Base-by-base conservation (phyloP, 345 rosid species). In the Excoecaria cochinchinensis region DNA sequence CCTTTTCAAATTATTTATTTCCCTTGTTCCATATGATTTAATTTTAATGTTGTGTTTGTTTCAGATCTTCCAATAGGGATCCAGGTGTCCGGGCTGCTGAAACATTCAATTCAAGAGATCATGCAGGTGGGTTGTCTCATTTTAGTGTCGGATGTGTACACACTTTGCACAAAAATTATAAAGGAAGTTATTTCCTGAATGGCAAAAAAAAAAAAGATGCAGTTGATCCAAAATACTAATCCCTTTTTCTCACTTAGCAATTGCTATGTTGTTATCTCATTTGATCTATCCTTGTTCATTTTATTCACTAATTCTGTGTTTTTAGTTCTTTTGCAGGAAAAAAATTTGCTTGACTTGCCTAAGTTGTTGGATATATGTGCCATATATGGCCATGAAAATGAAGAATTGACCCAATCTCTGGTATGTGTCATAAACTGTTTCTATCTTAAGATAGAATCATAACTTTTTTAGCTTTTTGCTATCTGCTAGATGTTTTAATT, bases 301-400 rank as follows among this genome's bases (percentile, higher is more conserved):
- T 72, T 86, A 80, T 81, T 89, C 81, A 87, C 77, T 71, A 75
- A 72, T 85, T 82, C 53, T 79, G 71, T 68, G 40, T 90, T 83
- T 90, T 83, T 89, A 95, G 99, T 78, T 77, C 86, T 95, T 82
- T 82, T 93, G 97, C 96, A 95, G 97, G 99, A 89, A 67, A 93
- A 86, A 78, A 88, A 84, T 83, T 78, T 93, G 79, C 96, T 95
- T 69, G 92, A 95, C 82, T 85, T 93, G 87, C 96, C 99, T 6
- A 95, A 91, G 86, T 82, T 95, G 85, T 83, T 95, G 82, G 99
- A 95, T 84, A 85, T 91, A 70, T 93, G 96, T 76, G 97, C 94
- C 76, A 87, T 93, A 63, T 93, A 90, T 81, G 96, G 97, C 74
- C 98, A 87, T 85, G 98, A 91, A 82, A 95, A 95, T 86, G 91